Conservation (phyloP, 768 basidiomycete genomes). For the Kwoniella sp. region DNA sequence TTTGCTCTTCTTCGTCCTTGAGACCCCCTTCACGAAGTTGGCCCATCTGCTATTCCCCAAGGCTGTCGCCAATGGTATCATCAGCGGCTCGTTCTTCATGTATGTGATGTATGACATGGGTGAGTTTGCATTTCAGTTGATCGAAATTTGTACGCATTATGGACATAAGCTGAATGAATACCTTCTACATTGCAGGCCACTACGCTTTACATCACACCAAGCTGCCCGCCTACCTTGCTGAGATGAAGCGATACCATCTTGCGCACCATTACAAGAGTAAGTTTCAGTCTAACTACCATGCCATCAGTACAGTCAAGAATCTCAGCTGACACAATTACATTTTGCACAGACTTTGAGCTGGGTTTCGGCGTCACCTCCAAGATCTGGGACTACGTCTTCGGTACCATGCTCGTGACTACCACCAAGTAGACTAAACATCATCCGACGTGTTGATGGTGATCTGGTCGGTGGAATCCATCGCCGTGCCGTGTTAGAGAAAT, state of each 20-base stretch:
- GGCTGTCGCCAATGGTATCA: constrained; percentile 85
- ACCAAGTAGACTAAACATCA: constrained; percentile 37
- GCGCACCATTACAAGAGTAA: constrained; percentile 91
- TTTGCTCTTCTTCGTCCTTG: constrained; percentile 70
- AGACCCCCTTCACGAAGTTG: constrained; percentile 82
- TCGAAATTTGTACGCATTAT: neutral
- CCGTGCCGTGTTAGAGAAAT: too few species aligned
- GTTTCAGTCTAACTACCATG: constrained; percentile 12
- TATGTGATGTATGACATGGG: constrained; percentile 57
- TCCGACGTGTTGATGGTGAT: too few species aligned
- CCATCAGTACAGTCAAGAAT: constrained; percentile 13
- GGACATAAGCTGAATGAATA: too few species aligned
- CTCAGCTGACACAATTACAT: constrained; percentile 14
- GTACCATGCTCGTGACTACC: constrained; percentile 61
- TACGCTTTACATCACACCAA: constrained; percentile 89
- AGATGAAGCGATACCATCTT: constrained; percentile 97
- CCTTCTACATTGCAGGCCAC: constrained; percentile 68
- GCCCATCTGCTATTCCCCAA: constrained; percentile 79
- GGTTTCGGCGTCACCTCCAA: constrained; percentile 93
- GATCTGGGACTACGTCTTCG: constrained; percentile 91
- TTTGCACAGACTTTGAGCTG: constrained; percentile 72
- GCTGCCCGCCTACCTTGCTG: constrained; percentile 79
- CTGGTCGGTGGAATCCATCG: too few species aligned
- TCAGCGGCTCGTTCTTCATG: constrained; percentile 70
- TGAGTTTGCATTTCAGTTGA: constrained; percentile 14